A percentile compares a stretch with the other conserved stretches of the same genome.
Evolutionary conservation across 495 filamentous ascomycete species (phyloP).

Genomic region (Penicillium dipodomyicola): DNA sequence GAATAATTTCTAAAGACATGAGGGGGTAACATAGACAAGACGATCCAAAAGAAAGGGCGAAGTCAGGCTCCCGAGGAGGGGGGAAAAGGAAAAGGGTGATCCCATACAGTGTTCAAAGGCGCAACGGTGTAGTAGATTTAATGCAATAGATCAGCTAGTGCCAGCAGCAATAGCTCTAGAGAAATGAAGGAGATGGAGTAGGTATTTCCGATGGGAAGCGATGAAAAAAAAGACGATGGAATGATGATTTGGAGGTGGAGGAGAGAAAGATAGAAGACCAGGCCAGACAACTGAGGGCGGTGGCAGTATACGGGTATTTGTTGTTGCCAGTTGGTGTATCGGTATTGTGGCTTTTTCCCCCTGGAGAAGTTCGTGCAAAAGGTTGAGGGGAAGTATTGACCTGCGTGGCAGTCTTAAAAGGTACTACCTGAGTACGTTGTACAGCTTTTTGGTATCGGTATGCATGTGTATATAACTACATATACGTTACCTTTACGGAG

Average conservation of each 20-base stretch:
- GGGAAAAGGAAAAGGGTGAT: slow-evolving; percentile 35
- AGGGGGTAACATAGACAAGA: slow-evolving; percentile 15
- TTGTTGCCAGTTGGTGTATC: slow-evolving; percentile 16
- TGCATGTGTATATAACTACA: neutral
- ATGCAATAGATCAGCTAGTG: slow-evolving; percentile 21
- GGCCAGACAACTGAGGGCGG: slow-evolving; percentile 33
- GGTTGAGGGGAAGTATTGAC: neutral
- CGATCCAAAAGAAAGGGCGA: slow-evolving; percentile 44
- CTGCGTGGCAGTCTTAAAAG: neutral
- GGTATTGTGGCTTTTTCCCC: slow-evolving; percentile 13
- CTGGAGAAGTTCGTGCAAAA: neutral
- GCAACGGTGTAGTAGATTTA: slow-evolving; percentile 18
- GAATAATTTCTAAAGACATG: slow-evolving; percentile 13
- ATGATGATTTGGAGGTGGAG: slow-evolving; percentile 33
- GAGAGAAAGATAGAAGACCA: slow-evolving; percentile 27
- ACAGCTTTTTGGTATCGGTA: neutral
- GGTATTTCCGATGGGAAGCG: slow-evolving; percentile 22
- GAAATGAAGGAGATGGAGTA: slow-evolving; percentile 12
- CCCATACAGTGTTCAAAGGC: slow-evolving; percentile 37
- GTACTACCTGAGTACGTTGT: neutral
- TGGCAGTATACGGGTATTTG: slow-evolving; percentile 24
- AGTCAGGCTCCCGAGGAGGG: slow-evolving; percentile 38
- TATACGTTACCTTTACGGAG: neutral
- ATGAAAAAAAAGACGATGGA: slow-evolving; percentile 26
- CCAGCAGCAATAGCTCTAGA: slow-evolving; percentile 15